Conservation (phyloP, 176 grass and related monocot genomes). For the Carex scoparia region DNA sequence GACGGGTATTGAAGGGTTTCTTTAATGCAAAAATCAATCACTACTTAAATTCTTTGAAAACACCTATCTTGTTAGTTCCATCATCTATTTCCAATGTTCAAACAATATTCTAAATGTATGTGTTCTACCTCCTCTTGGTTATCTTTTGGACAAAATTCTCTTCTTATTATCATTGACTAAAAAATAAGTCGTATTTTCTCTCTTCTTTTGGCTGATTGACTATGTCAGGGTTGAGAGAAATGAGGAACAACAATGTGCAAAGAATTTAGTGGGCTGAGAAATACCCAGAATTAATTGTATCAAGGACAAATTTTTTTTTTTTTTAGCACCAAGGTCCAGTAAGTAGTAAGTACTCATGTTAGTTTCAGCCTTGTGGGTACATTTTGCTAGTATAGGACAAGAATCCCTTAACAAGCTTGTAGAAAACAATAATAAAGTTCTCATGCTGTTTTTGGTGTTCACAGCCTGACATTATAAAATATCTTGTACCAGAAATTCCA, state of each 20-base stretch:
- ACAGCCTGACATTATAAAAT: background rate
- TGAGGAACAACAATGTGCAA: background rate
- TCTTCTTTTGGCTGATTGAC: background rate
- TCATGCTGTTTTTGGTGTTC: background rate
- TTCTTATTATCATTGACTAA: background rate
- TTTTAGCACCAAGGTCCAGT: background rate
- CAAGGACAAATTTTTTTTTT: background rate
- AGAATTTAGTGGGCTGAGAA: background rate
- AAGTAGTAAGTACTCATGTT: background rate
- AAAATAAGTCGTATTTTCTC: background rate
- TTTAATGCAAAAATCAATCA: background rate
- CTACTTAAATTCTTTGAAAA: background rate
- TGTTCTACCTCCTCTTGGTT: background rate
- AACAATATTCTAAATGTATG: background rate
- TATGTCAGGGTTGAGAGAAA: background rate
- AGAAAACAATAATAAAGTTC: background rate
- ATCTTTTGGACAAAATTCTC: background rate
- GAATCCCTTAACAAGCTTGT: background rate
- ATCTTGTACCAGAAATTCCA: conserved; percentile 74
- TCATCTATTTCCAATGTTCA: background rate
- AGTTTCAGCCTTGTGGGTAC: background rate
- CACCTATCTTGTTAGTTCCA: background rate
- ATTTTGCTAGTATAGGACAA: background rate
- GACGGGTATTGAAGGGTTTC: background rate
- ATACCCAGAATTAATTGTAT: background rate